Conservation (phyloP, 2,329 filamentous ascomycete genomes). For the Arthrobotrys megalospora region DNA sequence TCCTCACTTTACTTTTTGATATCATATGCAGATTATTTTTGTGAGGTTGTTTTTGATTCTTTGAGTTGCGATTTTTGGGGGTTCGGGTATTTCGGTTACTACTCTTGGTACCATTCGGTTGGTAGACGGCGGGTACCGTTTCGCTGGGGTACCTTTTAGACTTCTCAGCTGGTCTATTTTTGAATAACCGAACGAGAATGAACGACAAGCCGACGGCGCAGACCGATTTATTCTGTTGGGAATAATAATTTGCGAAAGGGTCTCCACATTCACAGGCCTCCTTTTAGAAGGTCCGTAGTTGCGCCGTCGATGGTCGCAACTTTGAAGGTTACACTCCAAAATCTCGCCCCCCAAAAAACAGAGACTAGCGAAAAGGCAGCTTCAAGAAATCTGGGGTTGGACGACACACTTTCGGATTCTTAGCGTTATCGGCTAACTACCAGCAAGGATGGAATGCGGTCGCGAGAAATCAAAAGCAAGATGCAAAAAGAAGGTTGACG, state of each 20-base stretch:
- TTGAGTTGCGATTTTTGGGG: slow-evolving; percentile 22
- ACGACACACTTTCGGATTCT: slow-evolving; percentile 32
- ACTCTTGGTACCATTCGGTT: slow-evolving; percentile 24
- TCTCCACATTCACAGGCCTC: slow-evolving; percentile 19
- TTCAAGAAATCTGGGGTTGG: slow-evolving; percentile 41
- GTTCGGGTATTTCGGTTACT: slow-evolving; percentile 26
- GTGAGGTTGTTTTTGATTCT: background rate
- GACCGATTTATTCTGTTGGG: slow-evolving; percentile 41
- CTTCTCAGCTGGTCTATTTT: slow-evolving; percentile 33
- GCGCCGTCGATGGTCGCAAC: slow-evolving; percentile 34
- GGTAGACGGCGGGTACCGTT: slow-evolving; percentile 28
- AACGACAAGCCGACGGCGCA: slow-evolving; percentile 3
- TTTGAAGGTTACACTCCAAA: slow-evolving; percentile 15
- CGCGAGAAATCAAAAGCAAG: slow-evolving; percentile 37
- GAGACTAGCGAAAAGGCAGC: slow-evolving; percentile 6
- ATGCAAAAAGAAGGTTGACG: background rate
- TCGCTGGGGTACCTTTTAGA: slow-evolving; percentile 2
- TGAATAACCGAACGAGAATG: slow-evolving; percentile 22
- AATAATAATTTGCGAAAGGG: slow-evolving; percentile 21
- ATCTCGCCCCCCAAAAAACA: background rate
- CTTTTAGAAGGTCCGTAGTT: slow-evolving; percentile 31
- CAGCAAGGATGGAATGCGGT: slow-evolving; percentile 56
- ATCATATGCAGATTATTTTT: slow-evolving; percentile 10
- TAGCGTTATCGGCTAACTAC: slow-evolving; percentile 44
- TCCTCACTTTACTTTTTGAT: slow-evolving; percentile 8